Percentiles rank a stretch among this genome's conserved stretches.
Conservation (phyloP, 1,284 basidiomycete genomes). For the Tausonia pullulans region DNA sequence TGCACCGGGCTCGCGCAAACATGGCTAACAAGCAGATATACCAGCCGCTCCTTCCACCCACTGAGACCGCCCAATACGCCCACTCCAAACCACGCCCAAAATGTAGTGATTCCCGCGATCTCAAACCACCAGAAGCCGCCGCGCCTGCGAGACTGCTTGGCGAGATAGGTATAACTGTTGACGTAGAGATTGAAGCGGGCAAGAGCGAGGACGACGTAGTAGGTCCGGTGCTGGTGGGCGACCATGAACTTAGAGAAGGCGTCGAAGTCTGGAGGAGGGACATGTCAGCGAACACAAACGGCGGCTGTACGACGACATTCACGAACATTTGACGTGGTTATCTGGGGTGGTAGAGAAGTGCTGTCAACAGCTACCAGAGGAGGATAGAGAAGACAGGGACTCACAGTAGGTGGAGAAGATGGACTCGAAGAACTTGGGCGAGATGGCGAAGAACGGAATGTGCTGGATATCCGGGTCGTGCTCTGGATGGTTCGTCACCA, state of each 20-base stretch:
- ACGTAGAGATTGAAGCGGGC: constrained; percentile 93
- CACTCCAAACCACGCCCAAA: constrained; percentile 42
- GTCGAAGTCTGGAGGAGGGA: constrained; percentile 46
- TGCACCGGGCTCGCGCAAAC: constrained; percentile 44
- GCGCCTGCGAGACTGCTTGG: constrained; percentile 31
- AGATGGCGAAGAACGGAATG: constrained; percentile 92
- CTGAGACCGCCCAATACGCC: constrained; percentile 36
- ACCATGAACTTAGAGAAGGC: constrained; percentile 55
- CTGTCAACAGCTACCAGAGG: constrained; percentile 73
- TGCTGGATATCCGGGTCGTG: constrained; percentile 86
- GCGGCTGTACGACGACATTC: too few species aligned
- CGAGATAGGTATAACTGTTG: constrained; percentile 70
- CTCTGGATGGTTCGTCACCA: constrained; percentile 55
- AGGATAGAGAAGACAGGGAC: constrained; percentile 94
- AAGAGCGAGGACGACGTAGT: constrained; percentile 83
- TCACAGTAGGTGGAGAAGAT: constrained; percentile 85
- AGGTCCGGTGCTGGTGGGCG: constrained; percentile 77
- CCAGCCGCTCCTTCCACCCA: constrained; percentile 34
- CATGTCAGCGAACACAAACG: too few species aligned
- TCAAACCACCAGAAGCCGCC: constrained; percentile 37
- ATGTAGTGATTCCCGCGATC: constrained; percentile 38
- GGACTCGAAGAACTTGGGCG: constrained; percentile 68
- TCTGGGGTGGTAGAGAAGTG: constrained; percentile 91
- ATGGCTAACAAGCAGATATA: constrained; percentile 43
- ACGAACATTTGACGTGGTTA: constrained; percentile 57